phyloP scores from a whole-genome alignment of 2,329 filamentous ascomycete species.

The Ophiostoma perfectum region DNA sequence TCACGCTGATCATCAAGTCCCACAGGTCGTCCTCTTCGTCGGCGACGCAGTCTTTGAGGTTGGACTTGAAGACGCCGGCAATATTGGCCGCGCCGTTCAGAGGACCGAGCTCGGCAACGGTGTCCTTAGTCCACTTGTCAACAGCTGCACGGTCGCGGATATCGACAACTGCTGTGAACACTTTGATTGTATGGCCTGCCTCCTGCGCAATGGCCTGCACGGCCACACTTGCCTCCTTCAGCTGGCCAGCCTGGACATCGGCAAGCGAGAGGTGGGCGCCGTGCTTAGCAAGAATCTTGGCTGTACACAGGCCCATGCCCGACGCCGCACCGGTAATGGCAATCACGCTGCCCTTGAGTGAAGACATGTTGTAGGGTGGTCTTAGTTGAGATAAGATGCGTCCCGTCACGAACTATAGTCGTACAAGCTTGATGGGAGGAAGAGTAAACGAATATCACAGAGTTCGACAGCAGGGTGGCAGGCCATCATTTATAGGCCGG shows the following conservation, averaged over 20 bases:
- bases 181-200: neutral
- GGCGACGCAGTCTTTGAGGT: conserved; percentile 37
- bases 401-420: too few species aligned
- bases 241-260: conserved; percentile 38
- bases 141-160: neutral
- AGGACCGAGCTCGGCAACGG: conserved; percentile 46
- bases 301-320: conserved; percentile 45
- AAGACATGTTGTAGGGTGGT: neutral
- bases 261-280: conserved; percentile 43
- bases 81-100: conserved; percentile 53
- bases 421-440: neutral
- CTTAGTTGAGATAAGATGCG: neutral
- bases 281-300: conserved; percentile 37
- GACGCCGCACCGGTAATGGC: conserved; percentile 31
- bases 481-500: neutral
- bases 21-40: conserved; percentile 46
- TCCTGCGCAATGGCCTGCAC: neutral
- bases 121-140: conserved; percentile 41
- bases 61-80: conserved; percentile 45
- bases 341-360: conserved; percentile 19
- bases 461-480: neutral
- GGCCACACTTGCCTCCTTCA: conserved; percentile 38
- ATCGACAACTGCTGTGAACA: neutral
- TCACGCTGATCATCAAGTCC: conserved; percentile 45
- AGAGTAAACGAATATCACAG: neutral